Evolutionary conservation across 2,329 filamentous ascomycete species (phyloP).

Genomic region (Cordyceps fumosorosea): DNA sequence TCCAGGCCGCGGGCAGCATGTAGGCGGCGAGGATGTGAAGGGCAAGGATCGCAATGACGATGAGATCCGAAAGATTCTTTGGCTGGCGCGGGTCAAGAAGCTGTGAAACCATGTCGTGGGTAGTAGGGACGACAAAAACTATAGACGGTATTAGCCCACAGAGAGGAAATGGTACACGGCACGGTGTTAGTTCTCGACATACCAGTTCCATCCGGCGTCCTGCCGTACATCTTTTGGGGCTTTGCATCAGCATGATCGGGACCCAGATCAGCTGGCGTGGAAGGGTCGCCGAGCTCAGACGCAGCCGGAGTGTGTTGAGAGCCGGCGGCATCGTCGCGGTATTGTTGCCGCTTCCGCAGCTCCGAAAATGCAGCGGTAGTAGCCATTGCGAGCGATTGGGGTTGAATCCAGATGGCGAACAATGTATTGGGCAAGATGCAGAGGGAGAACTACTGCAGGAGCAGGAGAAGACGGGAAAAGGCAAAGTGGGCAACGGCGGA

Average conservation of each 20-base stretch:
- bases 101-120: conserved; percentile 98
- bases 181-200: conserved; percentile 32
- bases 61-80: conserved; percentile 83
- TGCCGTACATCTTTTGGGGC: conserved; percentile 74
- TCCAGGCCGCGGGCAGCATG: conserved; percentile 60
- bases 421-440: neutral
- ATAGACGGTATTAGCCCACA: conserved; percentile 15
- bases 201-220: conserved; percentile 88
- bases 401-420: conserved; percentile 10
- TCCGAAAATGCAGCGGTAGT: conserved; percentile 1
- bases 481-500: neutral
- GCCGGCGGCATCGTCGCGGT: neutral
- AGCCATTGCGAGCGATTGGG: conserved; percentile 10
- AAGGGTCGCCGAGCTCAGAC: neutral
- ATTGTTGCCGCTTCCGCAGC: conserved; percentile 14
- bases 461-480: neutral
- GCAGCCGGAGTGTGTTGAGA: conserved; percentile 15
- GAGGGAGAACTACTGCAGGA: neutral
- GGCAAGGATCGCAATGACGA: conserved; percentile 73
- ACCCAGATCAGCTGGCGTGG: conserved; percentile 10
- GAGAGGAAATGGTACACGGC: neutral
- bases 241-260: conserved; percentile 20
- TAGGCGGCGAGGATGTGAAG: conserved; percentile 69
- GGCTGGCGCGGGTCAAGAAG: conserved; percentile 89
- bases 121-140: conserved; percentile 95